phyloP scores from a whole-genome alignment of 257 asterid species.

The Plantago ovata region DNA sequence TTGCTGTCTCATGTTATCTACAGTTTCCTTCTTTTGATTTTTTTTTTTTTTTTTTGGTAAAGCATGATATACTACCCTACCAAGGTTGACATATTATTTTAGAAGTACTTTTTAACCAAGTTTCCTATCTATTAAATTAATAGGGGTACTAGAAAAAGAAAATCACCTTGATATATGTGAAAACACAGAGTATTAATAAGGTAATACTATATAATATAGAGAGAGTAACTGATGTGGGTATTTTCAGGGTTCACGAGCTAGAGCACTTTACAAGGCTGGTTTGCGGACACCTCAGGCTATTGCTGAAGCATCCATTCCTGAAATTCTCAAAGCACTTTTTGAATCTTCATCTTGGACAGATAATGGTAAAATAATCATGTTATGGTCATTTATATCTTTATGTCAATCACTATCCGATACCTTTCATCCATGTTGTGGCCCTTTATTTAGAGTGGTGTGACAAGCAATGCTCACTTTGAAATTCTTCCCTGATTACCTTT shows the following conservation, averaged over 20 bases:
- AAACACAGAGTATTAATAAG: too few relatives aligned
- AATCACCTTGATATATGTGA: too few relatives aligned
- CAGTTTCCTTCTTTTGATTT: too few relatives aligned
- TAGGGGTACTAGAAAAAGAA: too few relatives aligned
- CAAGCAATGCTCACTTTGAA: not conserved
- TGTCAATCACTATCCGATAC: not conserved
- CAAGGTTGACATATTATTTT: too few relatives aligned
- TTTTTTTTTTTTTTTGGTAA: too few relatives aligned
- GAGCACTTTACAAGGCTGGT: conserved; percentile 97
- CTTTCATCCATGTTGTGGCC: not conserved
- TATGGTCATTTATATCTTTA: conserved; percentile 2
- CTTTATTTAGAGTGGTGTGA: too few relatives aligned
- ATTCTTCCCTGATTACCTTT: not conserved
- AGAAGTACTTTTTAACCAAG: too few relatives aligned
- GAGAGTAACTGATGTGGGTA: conserved; percentile 21
- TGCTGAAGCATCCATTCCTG: conserved; percentile 91
- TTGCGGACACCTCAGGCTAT: conserved; percentile 91
- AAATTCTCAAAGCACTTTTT: conserved; percentile 82
- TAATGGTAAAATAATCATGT: conserved; percentile 40
- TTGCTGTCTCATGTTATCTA: conserved; percentile 16
- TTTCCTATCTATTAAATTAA: too few relatives aligned
- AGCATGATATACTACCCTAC: too few relatives aligned
- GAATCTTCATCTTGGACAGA: conserved; percentile 83
- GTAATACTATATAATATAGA: not conserved
- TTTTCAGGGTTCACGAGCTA: conserved; percentile 93